phyloP scores from a whole-genome alignment of 345 rosid species.

The Turnera subulata region DNA sequence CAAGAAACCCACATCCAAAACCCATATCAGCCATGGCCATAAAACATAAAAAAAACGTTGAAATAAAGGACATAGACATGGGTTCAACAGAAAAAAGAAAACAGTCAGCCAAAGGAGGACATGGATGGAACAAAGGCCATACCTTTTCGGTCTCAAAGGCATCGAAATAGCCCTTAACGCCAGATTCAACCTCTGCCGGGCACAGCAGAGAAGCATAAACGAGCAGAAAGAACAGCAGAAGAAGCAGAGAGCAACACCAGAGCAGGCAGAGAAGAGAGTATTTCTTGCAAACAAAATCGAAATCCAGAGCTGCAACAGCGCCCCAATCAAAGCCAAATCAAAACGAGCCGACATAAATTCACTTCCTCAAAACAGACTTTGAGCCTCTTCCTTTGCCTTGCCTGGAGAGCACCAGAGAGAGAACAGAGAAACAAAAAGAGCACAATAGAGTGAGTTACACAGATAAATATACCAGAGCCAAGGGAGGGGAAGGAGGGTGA shows the following conservation, averaged over 20 bases:
- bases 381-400: neutral
- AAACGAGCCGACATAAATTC: constrained; percentile 88
- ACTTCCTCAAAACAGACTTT: constrained; percentile 19
- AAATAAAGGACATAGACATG: neutral
- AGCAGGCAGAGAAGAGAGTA: constrained; percentile 7
- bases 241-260: constrained; percentile 2
- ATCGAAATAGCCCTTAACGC: constrained; percentile 55
- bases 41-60: neutral
- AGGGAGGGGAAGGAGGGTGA: too few relatives aligned
- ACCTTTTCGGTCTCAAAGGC: constrained; percentile 78
- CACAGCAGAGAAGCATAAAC: constrained; percentile 41
- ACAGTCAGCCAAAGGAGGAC: too few relatives aligned
- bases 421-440: neutral
- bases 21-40: constrained; percentile 26
- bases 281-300: constrained; percentile 10
- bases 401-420: too few relatives aligned
- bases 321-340: constrained; percentile 70
- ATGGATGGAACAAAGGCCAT: too few relatives aligned
- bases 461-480: neutral
- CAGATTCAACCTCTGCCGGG: constrained; percentile 47
- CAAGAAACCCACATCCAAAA: constrained; percentile 15
- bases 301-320: constrained; percentile 56
- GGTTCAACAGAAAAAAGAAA: neutral
- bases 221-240: neutral
- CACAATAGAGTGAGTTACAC: neutral